Percentiles rank a stretch among this genome's conserved stretches.
These are phyloP conservation scores for Coemansia erecta DNA, from an alignment of 192 early-diverging fungal genomes.

Conservation along the genomic window DNA sequence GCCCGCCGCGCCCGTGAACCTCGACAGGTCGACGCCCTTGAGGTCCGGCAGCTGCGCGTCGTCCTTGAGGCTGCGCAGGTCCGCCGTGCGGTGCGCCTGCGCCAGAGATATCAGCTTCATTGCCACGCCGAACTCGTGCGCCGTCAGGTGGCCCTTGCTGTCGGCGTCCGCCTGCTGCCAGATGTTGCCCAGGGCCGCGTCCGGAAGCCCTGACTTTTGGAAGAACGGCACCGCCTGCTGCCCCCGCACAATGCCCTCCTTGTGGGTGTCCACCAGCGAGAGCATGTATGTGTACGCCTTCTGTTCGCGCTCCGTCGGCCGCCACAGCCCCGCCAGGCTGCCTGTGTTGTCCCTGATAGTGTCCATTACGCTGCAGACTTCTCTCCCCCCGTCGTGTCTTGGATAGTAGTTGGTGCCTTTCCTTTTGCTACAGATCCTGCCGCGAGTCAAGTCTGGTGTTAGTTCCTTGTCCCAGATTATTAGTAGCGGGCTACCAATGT, in stretches of 20 bases:
- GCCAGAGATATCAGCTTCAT: slow-evolving; percentile 87
- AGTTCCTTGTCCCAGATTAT: too few species aligned
- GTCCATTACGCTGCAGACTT: slow-evolving; percentile 17
- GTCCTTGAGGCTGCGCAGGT: slow-evolving; percentile 47
- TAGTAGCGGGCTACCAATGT: too few species aligned
- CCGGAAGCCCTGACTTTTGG: slow-evolving; percentile 66
- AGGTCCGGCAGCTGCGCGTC: slow-evolving; percentile 60
- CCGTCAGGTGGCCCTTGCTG: slow-evolving; percentile 71
- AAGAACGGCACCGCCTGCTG: slow-evolving; percentile 71
- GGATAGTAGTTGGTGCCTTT: too few species aligned
- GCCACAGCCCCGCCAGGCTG: slow-evolving; percentile 37
- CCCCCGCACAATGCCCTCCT: slow-evolving; percentile 66
- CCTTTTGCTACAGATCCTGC: too few species aligned
- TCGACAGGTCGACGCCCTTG: slow-evolving; percentile 50
- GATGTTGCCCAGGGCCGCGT: slow-evolving; percentile 66
- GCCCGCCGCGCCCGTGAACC: background rate
- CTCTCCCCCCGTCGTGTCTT: background rate
- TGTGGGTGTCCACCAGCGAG: slow-evolving; percentile 58
- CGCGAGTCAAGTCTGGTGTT: too few species aligned
- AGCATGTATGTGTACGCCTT: slow-evolving; percentile 62
- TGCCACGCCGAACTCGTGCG: slow-evolving; percentile 71
- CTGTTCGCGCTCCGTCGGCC: slow-evolving; percentile 62
- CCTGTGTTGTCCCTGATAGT: slow-evolving; percentile 12
- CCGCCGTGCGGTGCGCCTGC: slow-evolving; percentile 67
- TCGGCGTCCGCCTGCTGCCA: slow-evolving; percentile 85